phyloP scores from a whole-genome alignment of 768 basidiomycete species.

The Leccinum subgranulosum region DNA sequence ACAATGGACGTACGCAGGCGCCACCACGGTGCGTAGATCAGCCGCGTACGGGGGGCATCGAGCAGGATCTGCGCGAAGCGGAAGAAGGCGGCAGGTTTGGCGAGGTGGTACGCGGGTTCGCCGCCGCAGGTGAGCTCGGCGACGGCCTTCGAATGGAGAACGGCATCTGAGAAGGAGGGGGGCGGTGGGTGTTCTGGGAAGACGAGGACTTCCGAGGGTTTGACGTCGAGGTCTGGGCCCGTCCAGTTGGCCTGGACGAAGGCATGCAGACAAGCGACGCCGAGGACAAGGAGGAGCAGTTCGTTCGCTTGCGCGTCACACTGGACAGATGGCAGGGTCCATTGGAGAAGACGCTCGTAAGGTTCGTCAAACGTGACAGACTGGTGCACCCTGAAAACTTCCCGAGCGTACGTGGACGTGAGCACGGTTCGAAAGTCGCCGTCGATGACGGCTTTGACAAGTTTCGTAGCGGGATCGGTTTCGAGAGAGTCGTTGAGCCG shows the following conservation, averaged over 20 bases:
- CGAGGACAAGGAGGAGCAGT: conserved; percentile 58
- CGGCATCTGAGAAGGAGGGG: conserved; percentile 38
- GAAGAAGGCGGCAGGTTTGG: conserved; percentile 64
- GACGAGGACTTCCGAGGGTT: conserved; percentile 38
- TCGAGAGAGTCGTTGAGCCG: conserved; percentile 20
- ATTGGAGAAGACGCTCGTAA: conserved; percentile 35
- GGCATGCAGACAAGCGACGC: conserved; percentile 78
- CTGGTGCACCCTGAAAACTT: conserved; percentile 35
- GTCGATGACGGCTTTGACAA: conserved; percentile 55
- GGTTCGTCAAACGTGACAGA: conserved; percentile 36
- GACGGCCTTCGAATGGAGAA: conserved; percentile 63
- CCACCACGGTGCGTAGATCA: conserved; percentile 73
- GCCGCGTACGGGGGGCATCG: conserved; percentile 44
- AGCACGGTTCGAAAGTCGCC: conserved; percentile 57
- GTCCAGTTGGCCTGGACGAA: conserved; percentile 97
- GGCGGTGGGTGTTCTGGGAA: conserved; percentile 30
- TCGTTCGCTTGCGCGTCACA: conserved; percentile 38
- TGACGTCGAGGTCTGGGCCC: conserved; percentile 77
- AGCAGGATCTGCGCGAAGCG: conserved; percentile 73
- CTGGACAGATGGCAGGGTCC: conserved; percentile 24
- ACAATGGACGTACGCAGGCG: conserved; percentile 66
- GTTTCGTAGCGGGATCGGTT: conserved; percentile 25
- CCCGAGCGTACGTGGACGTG: conserved; percentile 42
- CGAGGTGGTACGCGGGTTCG: conserved; percentile 95
- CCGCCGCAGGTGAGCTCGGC: conserved; percentile 79